These are phyloP conservation scores for Aspergillus felis DNA, from an alignment of 2,329 filamentous ascomycete genomes.

Conservation along the genomic window DNA sequence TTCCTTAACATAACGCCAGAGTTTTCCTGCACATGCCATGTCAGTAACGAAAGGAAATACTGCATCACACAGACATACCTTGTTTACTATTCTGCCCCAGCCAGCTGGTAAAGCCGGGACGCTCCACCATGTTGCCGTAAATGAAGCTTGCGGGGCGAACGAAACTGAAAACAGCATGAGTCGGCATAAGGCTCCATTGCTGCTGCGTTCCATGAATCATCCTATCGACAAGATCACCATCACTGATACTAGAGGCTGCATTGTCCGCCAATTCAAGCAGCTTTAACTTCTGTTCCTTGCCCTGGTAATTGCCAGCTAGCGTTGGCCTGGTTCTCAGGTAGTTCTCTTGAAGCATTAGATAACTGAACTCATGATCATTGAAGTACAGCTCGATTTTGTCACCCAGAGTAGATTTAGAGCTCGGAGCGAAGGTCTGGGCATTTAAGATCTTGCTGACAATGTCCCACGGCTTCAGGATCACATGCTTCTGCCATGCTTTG, in stretches of 20 bases:
- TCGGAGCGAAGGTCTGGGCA: conserved; percentile 76
- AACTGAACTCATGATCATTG: conserved; percentile 98
- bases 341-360: conserved; percentile 97
- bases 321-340: conserved; percentile 82
- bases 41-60: conserved; percentile 2
- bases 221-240: conserved; percentile 89
- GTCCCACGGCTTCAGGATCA: conserved; percentile 96
- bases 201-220: conserved; percentile 99
- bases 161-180: conserved; percentile 92
- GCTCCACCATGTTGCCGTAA: conserved; percentile 68
- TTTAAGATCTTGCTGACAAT: conserved; percentile 91
- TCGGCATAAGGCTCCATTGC: conserved; percentile 97
- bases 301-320: conserved; percentile 57
- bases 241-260: conserved; percentile 93
- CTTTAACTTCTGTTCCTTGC: conserved; percentile 71
- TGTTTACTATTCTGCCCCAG: conserved; percentile 91
- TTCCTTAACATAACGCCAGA: conserved; percentile 80
- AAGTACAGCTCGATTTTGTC: conserved; percentile 99
- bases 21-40: conserved; percentile 44
- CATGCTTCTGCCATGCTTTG: conserved; percentile 97
- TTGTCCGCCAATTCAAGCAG: conserved; percentile 80
- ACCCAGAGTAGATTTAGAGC: conserved; percentile 82
- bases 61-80: conserved; percentile 47
- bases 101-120: conserved; percentile 81
- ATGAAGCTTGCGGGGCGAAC: conserved; percentile 86